Conservation (phyloP, 163 green algal species). For the Prototheca stagnorum region DNA sequence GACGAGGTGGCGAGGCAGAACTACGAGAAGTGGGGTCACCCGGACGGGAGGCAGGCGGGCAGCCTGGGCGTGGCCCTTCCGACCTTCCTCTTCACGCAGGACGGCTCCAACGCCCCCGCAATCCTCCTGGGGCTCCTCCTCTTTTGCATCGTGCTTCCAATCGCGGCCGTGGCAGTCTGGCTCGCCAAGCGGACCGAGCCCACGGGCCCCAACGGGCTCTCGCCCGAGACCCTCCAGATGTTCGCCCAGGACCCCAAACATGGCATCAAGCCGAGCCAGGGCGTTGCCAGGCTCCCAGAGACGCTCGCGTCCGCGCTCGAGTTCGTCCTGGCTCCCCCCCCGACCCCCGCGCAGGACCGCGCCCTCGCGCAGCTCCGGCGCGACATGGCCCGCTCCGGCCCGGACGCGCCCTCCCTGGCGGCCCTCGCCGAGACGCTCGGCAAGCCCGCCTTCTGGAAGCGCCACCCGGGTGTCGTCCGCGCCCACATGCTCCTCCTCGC, state of each 20-base stretch:
- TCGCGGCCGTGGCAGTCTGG: slow-evolving; percentile 61
- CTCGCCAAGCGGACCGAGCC: slow-evolving; percentile 68
- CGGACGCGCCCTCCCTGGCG: no score
- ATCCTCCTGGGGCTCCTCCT: slow-evolving; percentile 70
- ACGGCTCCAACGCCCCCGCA: slow-evolving; percentile 44
- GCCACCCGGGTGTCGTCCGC: slow-evolving; percentile 45
- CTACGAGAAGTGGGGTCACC: slow-evolving; percentile 91
- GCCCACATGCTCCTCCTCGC: slow-evolving; percentile 72
- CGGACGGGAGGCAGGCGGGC: slow-evolving; percentile 78
- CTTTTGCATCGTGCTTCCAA: slow-evolving; percentile 70
- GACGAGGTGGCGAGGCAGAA: slow-evolving; percentile 78
- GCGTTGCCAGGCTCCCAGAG: slow-evolving; percentile 62
- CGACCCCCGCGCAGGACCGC: slow-evolving; percentile 30
- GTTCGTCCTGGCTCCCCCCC: slow-evolving; percentile 67
- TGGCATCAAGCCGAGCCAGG: slow-evolving; percentile 65
- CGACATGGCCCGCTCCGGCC: slow-evolving; percentile 33
- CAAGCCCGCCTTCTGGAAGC: slow-evolving; percentile 61
- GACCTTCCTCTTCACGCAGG: slow-evolving; percentile 66
- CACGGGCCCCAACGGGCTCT: slow-evolving; percentile 60
- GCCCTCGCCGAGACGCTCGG: no score
- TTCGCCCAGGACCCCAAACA: slow-evolving; percentile 37
- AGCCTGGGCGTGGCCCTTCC: slow-evolving; percentile 80
- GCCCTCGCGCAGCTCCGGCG: slow-evolving; percentile 54
- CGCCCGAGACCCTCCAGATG: slow-evolving; percentile 50
- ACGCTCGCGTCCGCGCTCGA: slow-evolving; percentile 76